Percentiles rank a stretch among this genome's conserved stretches.
Conservation (phyloP, 2,329 filamentous ascomycete genomes). For the Fusarium aywerte region DNA sequence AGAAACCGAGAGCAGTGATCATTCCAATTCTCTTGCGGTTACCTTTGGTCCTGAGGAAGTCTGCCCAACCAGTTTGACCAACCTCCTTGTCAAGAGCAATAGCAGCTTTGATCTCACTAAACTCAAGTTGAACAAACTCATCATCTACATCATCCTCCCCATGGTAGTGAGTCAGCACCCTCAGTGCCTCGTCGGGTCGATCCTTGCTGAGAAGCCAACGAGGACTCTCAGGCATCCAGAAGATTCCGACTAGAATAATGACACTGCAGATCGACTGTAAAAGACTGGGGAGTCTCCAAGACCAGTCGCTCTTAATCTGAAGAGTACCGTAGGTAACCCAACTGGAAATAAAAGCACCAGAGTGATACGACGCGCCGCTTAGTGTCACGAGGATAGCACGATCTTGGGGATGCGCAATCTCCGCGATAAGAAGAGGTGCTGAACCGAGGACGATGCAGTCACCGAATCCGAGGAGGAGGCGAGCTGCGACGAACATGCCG, state of each 20-base stretch:
- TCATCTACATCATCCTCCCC: conserved; percentile 25
- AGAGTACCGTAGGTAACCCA: conserved; percentile 21
- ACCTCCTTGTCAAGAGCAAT: conserved; percentile 35
- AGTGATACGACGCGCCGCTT: conserved; percentile 12
- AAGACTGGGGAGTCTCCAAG: conserved; percentile 15
- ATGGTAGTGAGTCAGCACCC: conserved; percentile 34
- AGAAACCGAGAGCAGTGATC: conserved; percentile 26
- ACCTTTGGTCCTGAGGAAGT: conserved; percentile 42
- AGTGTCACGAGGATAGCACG: conserved; percentile 19
- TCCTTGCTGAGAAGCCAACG: conserved; percentile 42
- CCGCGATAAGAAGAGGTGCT: conserved; percentile 15
- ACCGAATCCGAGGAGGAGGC: conserved; percentile 23
- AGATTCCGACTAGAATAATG: conserved; percentile 16
- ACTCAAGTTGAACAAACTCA: conserved; percentile 28
- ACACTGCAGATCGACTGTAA: conserved; percentile 26
- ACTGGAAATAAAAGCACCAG: conserved; percentile 19
- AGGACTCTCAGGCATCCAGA: conserved; percentile 35
- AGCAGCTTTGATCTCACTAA: conserved; percentile 31
- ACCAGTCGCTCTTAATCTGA: conserved; percentile 23
- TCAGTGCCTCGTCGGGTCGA: conserved; percentile 30
- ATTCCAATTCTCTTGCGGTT: conserved; percentile 48
- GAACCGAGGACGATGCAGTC: conserved; percentile 9
- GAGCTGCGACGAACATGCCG: conserved; percentile 27
- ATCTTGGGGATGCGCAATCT: conserved; percentile 13
- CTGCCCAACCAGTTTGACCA: conserved; percentile 22